phyloP scores from a whole-genome alignment of 1,284 basidiomycete genomes.

The Marasmius oreades region DNA sequence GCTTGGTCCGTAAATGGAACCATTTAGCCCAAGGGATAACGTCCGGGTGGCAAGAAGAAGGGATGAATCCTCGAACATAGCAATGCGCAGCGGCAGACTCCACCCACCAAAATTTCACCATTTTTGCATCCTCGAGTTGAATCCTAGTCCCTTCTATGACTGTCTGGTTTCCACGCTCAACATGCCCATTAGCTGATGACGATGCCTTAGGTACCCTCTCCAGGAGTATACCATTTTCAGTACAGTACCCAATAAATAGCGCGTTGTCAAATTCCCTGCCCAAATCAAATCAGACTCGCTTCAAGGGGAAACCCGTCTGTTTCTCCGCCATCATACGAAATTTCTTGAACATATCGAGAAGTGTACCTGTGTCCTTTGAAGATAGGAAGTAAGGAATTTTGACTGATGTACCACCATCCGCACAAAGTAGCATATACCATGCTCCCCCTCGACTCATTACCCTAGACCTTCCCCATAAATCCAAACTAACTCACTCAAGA shows the following conservation, averaged over 20 bases:
- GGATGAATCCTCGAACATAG: slow-evolving; percentile 7
- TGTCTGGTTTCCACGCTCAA: slow-evolving; percentile 10
- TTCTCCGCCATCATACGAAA: background rate
- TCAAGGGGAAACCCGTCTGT: background rate
- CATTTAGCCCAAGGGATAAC: too few species aligned
- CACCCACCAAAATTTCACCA: slow-evolving; percentile 7
- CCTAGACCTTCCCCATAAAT: background rate
- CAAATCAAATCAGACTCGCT: background rate
- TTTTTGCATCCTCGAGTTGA: slow-evolving; percentile 1
- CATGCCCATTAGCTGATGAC: slow-evolving; percentile 12
- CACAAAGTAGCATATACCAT: background rate
- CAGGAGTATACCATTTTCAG: slow-evolving; percentile 6
- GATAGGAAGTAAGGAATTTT: background rate
- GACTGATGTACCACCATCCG: background rate
- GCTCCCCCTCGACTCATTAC: background rate
- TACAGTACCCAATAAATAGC: slow-evolving; percentile 7
- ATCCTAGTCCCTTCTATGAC: background rate
- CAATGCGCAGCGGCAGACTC: slow-evolving; percentile 12
- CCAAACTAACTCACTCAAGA: background rate
- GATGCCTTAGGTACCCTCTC: slow-evolving; percentile 15
- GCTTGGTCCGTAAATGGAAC: too few species aligned
- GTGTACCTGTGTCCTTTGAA: background rate
- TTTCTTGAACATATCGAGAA: background rate
- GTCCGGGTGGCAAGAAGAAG: background rate
- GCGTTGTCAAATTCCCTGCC: slow-evolving; percentile 9